phyloP scores from a whole-genome alignment of 345 rosid species.

The Atalantia buxifolia region DNA sequence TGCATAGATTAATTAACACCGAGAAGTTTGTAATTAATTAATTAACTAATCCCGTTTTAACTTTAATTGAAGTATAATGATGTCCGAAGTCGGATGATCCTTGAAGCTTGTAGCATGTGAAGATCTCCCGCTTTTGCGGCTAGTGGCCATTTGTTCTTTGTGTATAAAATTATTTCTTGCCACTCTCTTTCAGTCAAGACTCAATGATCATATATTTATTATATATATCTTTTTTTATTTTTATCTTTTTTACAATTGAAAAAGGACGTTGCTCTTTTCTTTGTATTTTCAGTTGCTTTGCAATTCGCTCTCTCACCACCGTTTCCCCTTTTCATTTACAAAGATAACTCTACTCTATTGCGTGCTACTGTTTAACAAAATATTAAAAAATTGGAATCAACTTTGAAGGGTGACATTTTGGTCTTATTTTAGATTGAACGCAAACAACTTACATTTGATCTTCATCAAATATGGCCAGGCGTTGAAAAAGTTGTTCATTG shows the following conservation, averaged over 20 bases:
- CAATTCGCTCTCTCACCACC: too few relatives aligned
- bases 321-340: too few relatives aligned
- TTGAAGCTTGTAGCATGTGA: slow-evolving; percentile 38
- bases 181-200: slow-evolving; percentile 1
- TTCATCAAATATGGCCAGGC: too few relatives aligned
- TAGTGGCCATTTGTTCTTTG: slow-evolving; percentile 19
- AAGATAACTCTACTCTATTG: too few relatives aligned
- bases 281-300: neutral
- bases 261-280: slow-evolving; percentile 7
- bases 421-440: too few relatives aligned
- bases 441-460: too few relatives aligned
- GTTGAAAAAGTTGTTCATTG: too few relatives aligned
- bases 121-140: slow-evolving; percentile 57
- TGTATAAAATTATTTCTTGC: too few relatives aligned
- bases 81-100: slow-evolving; percentile 32
- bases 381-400: too few relatives aligned
- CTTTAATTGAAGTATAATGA: slow-evolving; percentile 42
- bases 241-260: neutral
- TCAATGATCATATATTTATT: neutral
- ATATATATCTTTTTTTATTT: too few relatives aligned
- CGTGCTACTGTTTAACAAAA: too few relatives aligned
- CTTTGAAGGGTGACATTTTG: too few relatives aligned
- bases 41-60: slow-evolving; percentile 21
- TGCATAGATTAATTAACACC: neutral
- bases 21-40: neutral